Conservation (phyloP, 2,329 filamentous ascomycete genomes). For the Paracorniculantispora psalliotae region DNA sequence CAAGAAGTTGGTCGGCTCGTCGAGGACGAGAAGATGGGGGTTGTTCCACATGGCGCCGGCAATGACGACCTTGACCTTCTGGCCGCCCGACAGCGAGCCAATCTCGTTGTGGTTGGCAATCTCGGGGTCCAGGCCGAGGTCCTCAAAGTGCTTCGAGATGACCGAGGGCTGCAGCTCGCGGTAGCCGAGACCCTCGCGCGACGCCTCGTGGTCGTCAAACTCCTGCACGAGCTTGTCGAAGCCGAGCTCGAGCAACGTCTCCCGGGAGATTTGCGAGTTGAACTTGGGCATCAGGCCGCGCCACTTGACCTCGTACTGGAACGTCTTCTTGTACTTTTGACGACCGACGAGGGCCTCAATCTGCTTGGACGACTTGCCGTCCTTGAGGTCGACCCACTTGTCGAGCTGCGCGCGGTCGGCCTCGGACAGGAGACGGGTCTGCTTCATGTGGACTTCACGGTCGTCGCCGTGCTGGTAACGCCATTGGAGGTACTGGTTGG, state of each 20-base stretch:
- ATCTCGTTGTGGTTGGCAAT: conserved; percentile 99
- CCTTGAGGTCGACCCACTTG: conserved; percentile 76
- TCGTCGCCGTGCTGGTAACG: conserved; percentile 96
- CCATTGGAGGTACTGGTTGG: conserved; percentile 98
- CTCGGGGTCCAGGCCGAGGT: conserved; percentile 91
- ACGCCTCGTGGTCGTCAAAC: conserved; percentile 97
- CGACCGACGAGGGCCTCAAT: conserved; percentile 89
- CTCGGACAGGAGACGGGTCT: conserved; percentile 83
- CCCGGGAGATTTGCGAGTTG: conserved; percentile 89
- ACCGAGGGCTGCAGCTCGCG: conserved; percentile 86
- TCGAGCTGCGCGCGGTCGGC: conserved; percentile 89
- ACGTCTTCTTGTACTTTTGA: conserved; percentile 98
- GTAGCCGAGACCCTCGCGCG: conserved; percentile 96
- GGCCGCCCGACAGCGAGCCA: conserved; percentile 87
- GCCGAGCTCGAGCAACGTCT: conserved; percentile 79
- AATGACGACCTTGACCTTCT: conserved; percentile 98
- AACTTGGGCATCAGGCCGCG: conserved; percentile 79
- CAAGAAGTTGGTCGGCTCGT: conserved; percentile 99
- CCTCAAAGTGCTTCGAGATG: conserved; percentile 97
- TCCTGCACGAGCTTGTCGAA: conserved; percentile 95
- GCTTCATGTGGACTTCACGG: conserved; percentile 94
- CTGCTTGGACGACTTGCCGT: conserved; percentile 71
- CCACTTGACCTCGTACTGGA: conserved; percentile 99
- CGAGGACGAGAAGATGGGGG: conserved; percentile 91
- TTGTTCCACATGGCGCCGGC: conserved; percentile 99